phyloP scores from a whole-genome alignment of 2,329 filamentous ascomycete species.

The Colletotrichum agaves region DNA sequence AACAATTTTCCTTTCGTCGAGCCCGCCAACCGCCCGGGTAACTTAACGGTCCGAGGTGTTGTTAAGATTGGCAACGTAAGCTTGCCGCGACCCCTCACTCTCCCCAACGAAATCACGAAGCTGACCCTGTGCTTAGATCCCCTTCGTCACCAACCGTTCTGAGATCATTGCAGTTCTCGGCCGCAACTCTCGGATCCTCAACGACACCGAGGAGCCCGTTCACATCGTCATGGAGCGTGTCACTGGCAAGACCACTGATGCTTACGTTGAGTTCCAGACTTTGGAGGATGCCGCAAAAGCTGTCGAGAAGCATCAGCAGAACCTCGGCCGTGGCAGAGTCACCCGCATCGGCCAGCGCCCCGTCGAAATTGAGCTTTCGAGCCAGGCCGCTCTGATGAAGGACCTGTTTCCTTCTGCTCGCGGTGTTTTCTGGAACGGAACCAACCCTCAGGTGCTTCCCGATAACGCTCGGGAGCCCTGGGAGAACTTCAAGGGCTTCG shows the following conservation, averaged over 20 bases:
- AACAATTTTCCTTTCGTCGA: conserved; percentile 60
- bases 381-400: conserved; percentile 66
- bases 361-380: conserved; percentile 67
- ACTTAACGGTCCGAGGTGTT: conserved; percentile 50
- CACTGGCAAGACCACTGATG: conserved; percentile 71
- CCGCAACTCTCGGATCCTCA: conserved; percentile 65
- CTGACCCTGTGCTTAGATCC: conserved; percentile 57
- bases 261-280: conserved; percentile 67
- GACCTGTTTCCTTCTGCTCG: conserved; percentile 69
- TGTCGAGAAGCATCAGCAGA: conserved; percentile 59
- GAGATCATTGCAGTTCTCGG: conserved; percentile 70
- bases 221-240: conserved; percentile 74
- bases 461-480: conserved; percentile 53
- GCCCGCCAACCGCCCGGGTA: conserved; percentile 42
- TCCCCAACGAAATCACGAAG: background rate
- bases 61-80: conserved; percentile 63
- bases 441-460: conserved; percentile 52
- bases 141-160: conserved; percentile 62
- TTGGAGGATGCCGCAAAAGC: conserved; percentile 64
- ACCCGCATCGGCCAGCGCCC: conserved; percentile 66
- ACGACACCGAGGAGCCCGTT: conserved; percentile 64
- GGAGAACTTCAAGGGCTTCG: conserved; percentile 68
- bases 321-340: conserved; percentile 51
- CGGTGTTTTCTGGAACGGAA: conserved; percentile 66
- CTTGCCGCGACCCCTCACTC: conserved; percentile 2